Base-by-base conservation (phyloP, 2,329 filamentous ascomycete species). In the Ceratocystis ficicola region DNA sequence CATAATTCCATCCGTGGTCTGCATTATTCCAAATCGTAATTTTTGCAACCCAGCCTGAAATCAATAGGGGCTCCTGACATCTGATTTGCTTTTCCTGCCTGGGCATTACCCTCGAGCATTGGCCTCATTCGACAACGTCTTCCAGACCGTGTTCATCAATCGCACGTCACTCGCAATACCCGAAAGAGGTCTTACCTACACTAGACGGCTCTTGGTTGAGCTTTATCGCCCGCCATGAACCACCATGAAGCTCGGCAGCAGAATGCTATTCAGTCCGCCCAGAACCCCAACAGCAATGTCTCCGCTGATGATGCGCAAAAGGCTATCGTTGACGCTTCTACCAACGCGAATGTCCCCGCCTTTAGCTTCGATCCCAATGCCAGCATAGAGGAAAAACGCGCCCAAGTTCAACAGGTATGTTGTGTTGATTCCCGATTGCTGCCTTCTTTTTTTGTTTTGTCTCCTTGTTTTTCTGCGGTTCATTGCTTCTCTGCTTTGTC, bases 321-420 rank as follows among this genome's bases (percentile, higher is more conserved):
- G 70, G 83, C 83, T 71, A 81, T 96, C 62, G 81, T 95, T 30
- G 80, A 89, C 65, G 86, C 95, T 74, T 90, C 89, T 70, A 84
- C 81, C 72, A 87, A 88, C 71, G 89, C 87, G 12, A 94, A 94
- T 52, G 84, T 88, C 28, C 78, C 86, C 36, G 92, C 90, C 69
- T 94, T 89, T 74, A 83, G 86, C 69, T 99, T 97, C 77, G 83
- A 99, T 73, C 90, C 94, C 0, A 78, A 96, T 78, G 92, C 91
- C 52, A 86, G 81, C 55, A 82, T 87, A 0, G 89, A 91, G 74
- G 82, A 95, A 75, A 99, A 99, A 79, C 86, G 83, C 68, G 87
- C 87, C 41, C 89, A 92, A 73, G 86, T 88, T 25, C 80, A 82
- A 80, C 83, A 86, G 73, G 90, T 95, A 81, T 72, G 87, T 80